Base-by-base conservation (phyloP, 192 early-diverging fungal species). In the Umbelopsis ramanniana region DNA sequence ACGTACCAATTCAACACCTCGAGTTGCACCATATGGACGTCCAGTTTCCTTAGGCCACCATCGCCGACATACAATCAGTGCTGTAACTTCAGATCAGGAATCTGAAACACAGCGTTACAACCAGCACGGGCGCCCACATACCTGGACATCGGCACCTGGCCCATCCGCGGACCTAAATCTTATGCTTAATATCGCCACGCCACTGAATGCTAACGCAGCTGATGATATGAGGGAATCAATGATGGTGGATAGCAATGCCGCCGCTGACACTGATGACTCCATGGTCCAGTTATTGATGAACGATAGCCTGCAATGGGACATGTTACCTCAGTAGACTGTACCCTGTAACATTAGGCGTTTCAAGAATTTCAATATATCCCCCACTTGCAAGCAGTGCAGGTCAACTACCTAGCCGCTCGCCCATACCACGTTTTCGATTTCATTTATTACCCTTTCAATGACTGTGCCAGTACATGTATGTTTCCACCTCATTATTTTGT, bases 251-350 rank as follows among this genome's bases (percentile, higher is more conserved):
- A 33, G 53, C 21, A 26, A 8, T 14, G 2, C 23, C 22, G 14
- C 57, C 15, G 19, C 26, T 4, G 33, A 38, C 11, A 14, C 29
- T 19, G 57, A 63, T 37, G 33, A 63, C 6, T 63, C 57, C 17
- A 63, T 63, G 57, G 57, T 63, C 33, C 57, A 63, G n/a, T 63
- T 63, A 17, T 37, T 63, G 29, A 63, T 63, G 57, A 63, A 63
- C 5, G 57, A 63, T 8, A 63, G 24, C 14, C 29, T 63, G 15
- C 57, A 63, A 19, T 63, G 57, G 57, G 57, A 63, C 57, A 63
- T 63, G 57, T 7, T 63, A n/a, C 33, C 57, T 5, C 57, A 29
- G 14, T 63, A 63, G 26, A 12, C 11, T 63, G 10, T 4, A 26
- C 40, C 40, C 6, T 7, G 6, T 43, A 43, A 43, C 40, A 4